Evolutionary conservation across 306 rosid genomes (phyloP), one percentile per base, ranked within the genome.

Genomic region (Leucaena leucocephala): DNA sequence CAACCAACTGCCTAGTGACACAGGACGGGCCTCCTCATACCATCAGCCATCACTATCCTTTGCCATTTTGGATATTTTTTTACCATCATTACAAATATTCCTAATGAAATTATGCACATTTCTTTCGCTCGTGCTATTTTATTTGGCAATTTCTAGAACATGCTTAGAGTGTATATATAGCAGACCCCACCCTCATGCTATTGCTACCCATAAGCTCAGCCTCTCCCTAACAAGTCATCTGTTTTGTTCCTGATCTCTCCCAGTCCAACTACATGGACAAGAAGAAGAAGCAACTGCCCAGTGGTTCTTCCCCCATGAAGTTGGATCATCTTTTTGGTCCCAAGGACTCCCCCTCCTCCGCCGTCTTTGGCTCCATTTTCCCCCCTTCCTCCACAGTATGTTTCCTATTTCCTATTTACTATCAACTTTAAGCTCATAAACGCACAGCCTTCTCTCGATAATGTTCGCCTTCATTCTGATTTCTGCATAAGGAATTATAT

Each of bases 281-380:
- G 74, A 84, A 86, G 86, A 88, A 84, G 84, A 91, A 88, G 86
- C 85, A 85, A 61, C 86, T 76, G 0, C 86, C 69, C 33, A 78
- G 78, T 63, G 52, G 81, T 84, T 90, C 88, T 15, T 88, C 91
- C 12, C 50, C 89, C 50, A 72, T 70, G 67, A 82, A 81, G 43
- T 85, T 92, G 58, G 97, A 91, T 85, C 93, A 91, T 81, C 94
- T 92, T 81, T 94, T 94, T 85, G 98, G 97, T 50, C 97, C 97
- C 57, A 88, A 75, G 75, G 83, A 90, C 70, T 77, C 89, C 3
- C 70, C 94, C 64, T 59, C 91, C 36, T 82, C 96, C 77, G 86
- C 88, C 74, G 27, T 89, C 73, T 91, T 92, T 84, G 78, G 85
- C 85, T 86, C 98, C 71, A 88, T 92, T 74, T 94, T 92, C 58